Conservation (phyloP, 352 stramenopile species). For the Phytophthora niederhauseri region DNA sequence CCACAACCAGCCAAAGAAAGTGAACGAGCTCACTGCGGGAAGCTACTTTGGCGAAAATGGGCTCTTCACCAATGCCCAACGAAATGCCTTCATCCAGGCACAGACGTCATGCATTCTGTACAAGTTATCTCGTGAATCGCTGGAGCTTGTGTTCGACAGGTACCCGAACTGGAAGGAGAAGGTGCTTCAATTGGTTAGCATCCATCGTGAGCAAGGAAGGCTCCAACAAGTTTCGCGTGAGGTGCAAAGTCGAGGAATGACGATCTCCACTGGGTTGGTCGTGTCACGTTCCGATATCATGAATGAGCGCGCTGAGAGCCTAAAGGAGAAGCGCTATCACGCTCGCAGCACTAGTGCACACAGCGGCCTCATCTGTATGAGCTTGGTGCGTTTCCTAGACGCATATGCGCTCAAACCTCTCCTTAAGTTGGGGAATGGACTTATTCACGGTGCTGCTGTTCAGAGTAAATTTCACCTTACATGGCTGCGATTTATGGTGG, state of each 20-base stretch:
- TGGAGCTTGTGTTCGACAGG: conserved; percentile 66
- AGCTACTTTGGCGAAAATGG: conserved; percentile 71
- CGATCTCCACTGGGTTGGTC: conserved; percentile 8
- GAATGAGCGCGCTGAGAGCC: conserved; percentile 20
- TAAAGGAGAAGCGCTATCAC: conserved; percentile 16
- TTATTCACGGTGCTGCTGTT: conserved; percentile 31
- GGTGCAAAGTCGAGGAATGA: conserved; percentile 10
- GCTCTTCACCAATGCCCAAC: conserved; percentile 53
- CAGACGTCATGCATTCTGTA: conserved; percentile 68
- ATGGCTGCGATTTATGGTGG: conserved; percentile 42
- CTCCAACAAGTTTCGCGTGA: conserved; percentile 19
- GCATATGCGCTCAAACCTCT: background rate
- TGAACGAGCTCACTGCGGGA: conserved; percentile 52
- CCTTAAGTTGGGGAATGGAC: background rate
- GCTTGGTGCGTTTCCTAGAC: conserved; percentile 1
- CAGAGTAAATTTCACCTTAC: conserved; percentile 46
- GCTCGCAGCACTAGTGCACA: background rate
- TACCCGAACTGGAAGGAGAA: conserved; percentile 71
- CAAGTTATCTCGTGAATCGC: conserved; percentile 52
- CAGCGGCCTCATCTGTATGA: background rate
- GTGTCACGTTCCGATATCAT: conserved; percentile 22
- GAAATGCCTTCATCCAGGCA: conserved; percentile 50
- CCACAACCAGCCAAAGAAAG: conserved; percentile 37
- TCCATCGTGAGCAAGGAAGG: conserved; percentile 56
- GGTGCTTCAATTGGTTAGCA: conserved; percentile 58